These are phyloP conservation scores for Remersonia thermophila DNA, from an alignment of 2,329 filamentous ascomycete species.

Conservation along the genomic window DNA sequence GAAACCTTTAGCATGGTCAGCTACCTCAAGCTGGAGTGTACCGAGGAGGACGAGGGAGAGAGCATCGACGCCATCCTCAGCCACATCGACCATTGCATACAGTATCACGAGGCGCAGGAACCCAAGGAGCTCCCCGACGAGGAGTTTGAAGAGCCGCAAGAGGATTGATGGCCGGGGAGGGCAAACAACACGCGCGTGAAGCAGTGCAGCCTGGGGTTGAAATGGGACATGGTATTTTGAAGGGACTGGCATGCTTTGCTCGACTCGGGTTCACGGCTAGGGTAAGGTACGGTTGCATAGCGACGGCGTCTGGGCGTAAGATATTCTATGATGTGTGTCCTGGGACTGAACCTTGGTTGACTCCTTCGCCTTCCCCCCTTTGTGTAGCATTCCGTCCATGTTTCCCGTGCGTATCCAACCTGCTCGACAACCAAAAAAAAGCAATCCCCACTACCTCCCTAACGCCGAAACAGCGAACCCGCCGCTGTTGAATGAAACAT, in stretches of 20 bases:
- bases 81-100: slow-evolving; percentile 89
- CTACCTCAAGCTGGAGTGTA: slow-evolving; percentile 78
- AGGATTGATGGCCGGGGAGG: not conserved
- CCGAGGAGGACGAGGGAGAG: slow-evolving; percentile 77
- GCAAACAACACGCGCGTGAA: not conserved
- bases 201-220: too few species aligned
- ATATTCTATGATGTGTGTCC: not conserved
- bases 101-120: slow-evolving; percentile 88
- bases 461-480: too few species aligned
- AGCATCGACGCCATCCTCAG: slow-evolving; percentile 75
- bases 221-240: not conserved
- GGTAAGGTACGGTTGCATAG: slow-evolving; percentile 25
- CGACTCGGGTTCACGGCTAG: not conserved
- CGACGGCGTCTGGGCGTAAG: slow-evolving; percentile 26
- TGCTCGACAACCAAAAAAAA: too few species aligned
- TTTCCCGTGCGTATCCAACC: too few species aligned
- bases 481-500: too few species aligned
- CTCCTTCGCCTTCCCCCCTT: too few species aligned
- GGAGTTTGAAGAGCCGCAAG: slow-evolving; percentile 34
- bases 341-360: too few species aligned
- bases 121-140: slow-evolving; percentile 67
- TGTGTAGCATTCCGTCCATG: too few species aligned
- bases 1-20: slow-evolving; percentile 98
- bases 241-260: not conserved
- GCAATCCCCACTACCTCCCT: too few species aligned